Evolutionary conservation across 768 basidiomycete species (phyloP).

Genomic region (Russula emetica): DNA sequence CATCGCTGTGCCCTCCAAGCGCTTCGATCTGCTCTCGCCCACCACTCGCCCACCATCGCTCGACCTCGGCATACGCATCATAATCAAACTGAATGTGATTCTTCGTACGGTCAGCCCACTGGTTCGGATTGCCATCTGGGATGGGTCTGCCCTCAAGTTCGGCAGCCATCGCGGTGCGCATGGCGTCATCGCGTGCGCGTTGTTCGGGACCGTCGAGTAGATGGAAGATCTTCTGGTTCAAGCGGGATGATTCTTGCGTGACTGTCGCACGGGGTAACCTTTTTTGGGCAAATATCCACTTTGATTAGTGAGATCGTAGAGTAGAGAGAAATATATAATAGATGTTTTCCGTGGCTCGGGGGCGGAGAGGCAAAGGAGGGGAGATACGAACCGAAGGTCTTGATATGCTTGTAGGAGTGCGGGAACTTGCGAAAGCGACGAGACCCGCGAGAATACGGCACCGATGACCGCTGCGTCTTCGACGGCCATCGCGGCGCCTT

Average conservation of each 20-base stretch:
- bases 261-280: slow-evolving; percentile 43
- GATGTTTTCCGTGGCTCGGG: no score
- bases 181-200: slow-evolving; percentile 45
- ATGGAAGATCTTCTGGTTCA: slow-evolving; percentile 55
- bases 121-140: slow-evolving; percentile 44
- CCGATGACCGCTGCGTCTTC: slow-evolving; percentile 50
- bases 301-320: no score
- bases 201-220: slow-evolving; percentile 53
- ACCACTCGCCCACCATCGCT: slow-evolving; percentile 45
- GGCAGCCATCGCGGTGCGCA: slow-evolving; percentile 46
- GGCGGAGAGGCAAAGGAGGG: no score
- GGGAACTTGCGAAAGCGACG: slow-evolving; percentile 40
- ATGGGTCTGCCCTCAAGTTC: slow-evolving; percentile 33
- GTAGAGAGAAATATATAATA: no score
- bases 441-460: slow-evolving; percentile 47
- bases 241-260: slow-evolving; percentile 47
- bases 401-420: slow-evolving; percentile 51
- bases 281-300: background rate
- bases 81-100: slow-evolving; percentile 47
- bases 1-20: background rate
- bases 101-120: slow-evolving; percentile 56
- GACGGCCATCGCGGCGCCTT: slow-evolving; percentile 44
- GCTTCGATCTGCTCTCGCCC: slow-evolving; percentile 30
- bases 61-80: slow-evolving; percentile 49
- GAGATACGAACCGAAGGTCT: slow-evolving; percentile 37